phyloP scores from a whole-genome alignment of 768 basidiomycete species.

The Boletus sp. region DNA sequence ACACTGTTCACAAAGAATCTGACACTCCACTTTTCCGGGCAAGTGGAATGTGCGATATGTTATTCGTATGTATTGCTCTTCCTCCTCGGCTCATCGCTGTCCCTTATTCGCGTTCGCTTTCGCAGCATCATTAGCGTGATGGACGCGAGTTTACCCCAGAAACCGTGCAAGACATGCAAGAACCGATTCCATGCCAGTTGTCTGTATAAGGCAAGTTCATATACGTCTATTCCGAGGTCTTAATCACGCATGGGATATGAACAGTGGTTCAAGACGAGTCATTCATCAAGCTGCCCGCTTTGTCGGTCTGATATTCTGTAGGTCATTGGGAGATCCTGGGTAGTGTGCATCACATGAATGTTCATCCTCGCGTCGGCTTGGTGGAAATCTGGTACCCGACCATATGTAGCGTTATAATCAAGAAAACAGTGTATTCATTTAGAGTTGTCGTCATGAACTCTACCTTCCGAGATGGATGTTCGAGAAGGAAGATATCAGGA shows the following conservation, averaged over 20 bases:
- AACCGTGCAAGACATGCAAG: slow-evolving; percentile 91
- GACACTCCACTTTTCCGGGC: slow-evolving; percentile 87
- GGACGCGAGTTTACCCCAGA: slow-evolving; percentile 84
- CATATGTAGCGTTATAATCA: neutral
- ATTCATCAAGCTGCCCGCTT: slow-evolving; percentile 87
- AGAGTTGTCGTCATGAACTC: neutral
- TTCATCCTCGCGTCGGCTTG: neutral
- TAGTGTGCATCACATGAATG: neutral
- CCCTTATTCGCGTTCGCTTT: neutral
- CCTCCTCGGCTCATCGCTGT: neutral
- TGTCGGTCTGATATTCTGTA: slow-evolving; percentile 82
- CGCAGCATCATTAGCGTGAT: slow-evolving; percentile 84
- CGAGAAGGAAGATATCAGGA: too few relatives aligned
- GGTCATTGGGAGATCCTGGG: neutral
- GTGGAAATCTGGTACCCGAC: neutral
- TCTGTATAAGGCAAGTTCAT: slow-evolving; percentile 70
- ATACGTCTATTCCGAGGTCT: neutral
- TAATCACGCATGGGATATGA: neutral
- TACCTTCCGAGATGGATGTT: neutral
- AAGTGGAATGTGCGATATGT: slow-evolving; percentile 95
- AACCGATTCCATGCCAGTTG: slow-evolving; percentile 92
- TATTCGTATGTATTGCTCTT: slow-evolving; percentile 61
- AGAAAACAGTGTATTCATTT: neutral
- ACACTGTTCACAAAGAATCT: slow-evolving; percentile 94
- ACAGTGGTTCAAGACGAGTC: slow-evolving; percentile 87